Evolutionary conservation across 2,329 filamentous ascomycete genomes (phyloP).

Genomic region (Exophiala mesophila): DNA sequence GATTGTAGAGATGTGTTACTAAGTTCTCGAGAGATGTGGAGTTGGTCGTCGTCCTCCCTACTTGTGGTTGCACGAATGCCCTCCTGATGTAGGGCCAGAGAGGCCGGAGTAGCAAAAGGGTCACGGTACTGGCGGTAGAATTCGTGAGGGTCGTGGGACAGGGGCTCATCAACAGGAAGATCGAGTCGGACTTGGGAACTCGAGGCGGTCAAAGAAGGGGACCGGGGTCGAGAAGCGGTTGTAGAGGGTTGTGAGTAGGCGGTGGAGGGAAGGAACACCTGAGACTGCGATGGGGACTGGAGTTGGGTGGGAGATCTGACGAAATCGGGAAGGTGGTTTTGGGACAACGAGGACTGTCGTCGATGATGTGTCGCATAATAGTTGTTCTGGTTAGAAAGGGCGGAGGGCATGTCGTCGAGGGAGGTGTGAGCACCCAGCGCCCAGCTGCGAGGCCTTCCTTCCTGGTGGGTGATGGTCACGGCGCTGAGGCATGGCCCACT

Average conservation of each 20-base stretch:
- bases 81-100: constrained; percentile 28
- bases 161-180: constrained; percentile 22
- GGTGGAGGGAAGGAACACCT: constrained; percentile 23
- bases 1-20: constrained; percentile 15
- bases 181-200: constrained; percentile 9
- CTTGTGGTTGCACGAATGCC: constrained; percentile 19
- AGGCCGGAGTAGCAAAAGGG: constrained; percentile 29
- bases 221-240: constrained; percentile 13
- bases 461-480: constrained; percentile 20
- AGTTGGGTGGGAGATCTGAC: constrained; percentile 8
- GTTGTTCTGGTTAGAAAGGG: constrained; percentile 18
- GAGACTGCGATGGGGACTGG: constrained; percentile 13
- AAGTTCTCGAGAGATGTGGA: constrained; percentile 11
- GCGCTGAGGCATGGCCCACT: constrained; percentile 18
- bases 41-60: constrained; percentile 6
- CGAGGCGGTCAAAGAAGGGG: constrained; percentile 16
- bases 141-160: constrained; percentile 45
- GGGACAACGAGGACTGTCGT: constrained; percentile 24
- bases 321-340: constrained; percentile 21
- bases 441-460: constrained; percentile 20
- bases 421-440: constrained; percentile 1
- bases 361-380: constrained; percentile 22
- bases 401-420: constrained; percentile 21
- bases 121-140: constrained; percentile 47
- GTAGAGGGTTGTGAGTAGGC: constrained; percentile 26